These are phyloP conservation scores for Noccaea caerulescens DNA, from an alignment of 345 rosid genomes.

Conservation along the genomic window DNA sequence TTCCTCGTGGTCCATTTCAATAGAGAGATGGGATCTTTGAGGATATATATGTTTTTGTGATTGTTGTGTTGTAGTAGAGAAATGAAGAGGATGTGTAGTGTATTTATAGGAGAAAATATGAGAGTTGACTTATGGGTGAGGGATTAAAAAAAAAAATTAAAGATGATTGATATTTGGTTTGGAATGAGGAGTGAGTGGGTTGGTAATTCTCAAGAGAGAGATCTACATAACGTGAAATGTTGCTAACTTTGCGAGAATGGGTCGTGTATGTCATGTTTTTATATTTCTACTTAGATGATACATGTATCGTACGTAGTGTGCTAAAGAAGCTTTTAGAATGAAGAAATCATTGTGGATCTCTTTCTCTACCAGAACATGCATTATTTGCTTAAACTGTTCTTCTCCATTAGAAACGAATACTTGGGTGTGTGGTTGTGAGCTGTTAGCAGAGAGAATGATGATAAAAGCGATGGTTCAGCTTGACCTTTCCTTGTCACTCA, in stretches of 20 bases:
- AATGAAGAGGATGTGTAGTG: constrained; percentile 19
- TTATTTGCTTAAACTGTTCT: constrained; percentile 31
- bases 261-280: constrained; percentile 9
- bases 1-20: constrained; percentile 59
- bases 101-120: constrained; percentile 48
- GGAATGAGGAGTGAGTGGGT: constrained; percentile 35
- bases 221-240: constrained; percentile 37
- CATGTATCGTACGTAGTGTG: constrained; percentile 32
- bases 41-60: constrained; percentile 18
- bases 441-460: constrained; percentile 41
- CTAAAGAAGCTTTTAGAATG: constrained; percentile 41
- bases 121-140: constrained; percentile 46
- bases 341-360: constrained; percentile 33
- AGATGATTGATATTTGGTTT: constrained; percentile 20
- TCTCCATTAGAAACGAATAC: constrained; percentile 31
- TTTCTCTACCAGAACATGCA: constrained; percentile 30
- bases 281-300: constrained; percentile 31
- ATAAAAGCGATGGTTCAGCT: constrained; percentile 29
- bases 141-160: too few species aligned
- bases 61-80: constrained; percentile 23
- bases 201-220: constrained; percentile 18
- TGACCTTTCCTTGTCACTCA: constrained; percentile 38
- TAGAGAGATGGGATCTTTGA: constrained; percentile 27
- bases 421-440: constrained; percentile 41
- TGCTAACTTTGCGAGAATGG: constrained; percentile 27